These are phyloP conservation scores for Trypanosoma rangeli DNA, from an alignment of 208 protist species.

Conservation along the genomic window DNA sequence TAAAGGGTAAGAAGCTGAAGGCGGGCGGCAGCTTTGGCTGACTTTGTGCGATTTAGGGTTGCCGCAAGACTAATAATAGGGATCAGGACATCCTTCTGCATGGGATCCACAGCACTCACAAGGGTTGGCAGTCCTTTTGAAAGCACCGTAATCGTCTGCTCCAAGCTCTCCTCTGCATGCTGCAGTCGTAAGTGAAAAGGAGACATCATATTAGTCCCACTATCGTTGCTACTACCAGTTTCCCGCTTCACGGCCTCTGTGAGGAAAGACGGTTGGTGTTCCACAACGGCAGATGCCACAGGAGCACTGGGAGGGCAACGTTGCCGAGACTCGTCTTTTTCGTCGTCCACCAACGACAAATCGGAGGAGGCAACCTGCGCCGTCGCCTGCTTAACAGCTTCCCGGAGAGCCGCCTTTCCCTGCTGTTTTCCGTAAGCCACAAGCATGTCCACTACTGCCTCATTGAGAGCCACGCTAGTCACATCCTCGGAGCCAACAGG, in stretches of 20 bases:
- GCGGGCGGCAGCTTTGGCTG: slow-evolving; percentile 35
- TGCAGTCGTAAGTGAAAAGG: slow-evolving; percentile 13
- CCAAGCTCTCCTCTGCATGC: slow-evolving; percentile 32
- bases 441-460: slow-evolving; percentile 20
- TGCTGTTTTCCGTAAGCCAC: slow-evolving; percentile 8
- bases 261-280: background rate
- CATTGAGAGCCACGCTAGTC: background rate
- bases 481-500: background rate
- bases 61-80: slow-evolving; percentile 53
- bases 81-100: slow-evolving; percentile 57
- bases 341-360: background rate
- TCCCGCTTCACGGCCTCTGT: background rate
- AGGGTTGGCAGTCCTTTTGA: slow-evolving; percentile 48
- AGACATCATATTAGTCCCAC: background rate
- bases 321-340: background rate
- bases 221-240: background rate
- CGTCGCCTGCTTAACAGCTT: slow-evolving; percentile 3
- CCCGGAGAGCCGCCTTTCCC: slow-evolving; percentile 2
- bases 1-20: slow-evolving; percentile 60
- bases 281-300: background rate
- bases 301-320: background rate
- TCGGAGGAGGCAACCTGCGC: background rate
- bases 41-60: slow-evolving; percentile 32
- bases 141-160: slow-evolving; percentile 34
- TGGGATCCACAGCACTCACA: slow-evolving; percentile 47